Percentiles rank a stretch among this genome's conserved stretches.
Conservation (phyloP, 2,329 filamentous ascomycete species). For the Nemania diffusa region DNA sequence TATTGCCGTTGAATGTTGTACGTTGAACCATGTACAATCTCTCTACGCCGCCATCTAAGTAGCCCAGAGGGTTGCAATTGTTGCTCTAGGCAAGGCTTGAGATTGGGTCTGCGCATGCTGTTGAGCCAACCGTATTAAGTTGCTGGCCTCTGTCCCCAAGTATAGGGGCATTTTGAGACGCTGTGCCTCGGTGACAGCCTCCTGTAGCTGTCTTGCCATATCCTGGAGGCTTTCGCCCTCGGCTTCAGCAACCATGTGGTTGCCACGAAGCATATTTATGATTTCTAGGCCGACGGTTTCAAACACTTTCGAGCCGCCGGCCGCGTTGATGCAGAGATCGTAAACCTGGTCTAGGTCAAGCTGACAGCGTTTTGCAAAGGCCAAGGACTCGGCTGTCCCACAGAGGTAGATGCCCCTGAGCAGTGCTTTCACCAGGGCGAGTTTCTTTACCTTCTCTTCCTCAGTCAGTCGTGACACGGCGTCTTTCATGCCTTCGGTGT, state of each 20-base stretch:
- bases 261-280: conserved; percentile 50
- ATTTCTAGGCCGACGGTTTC: conserved; percentile 53
- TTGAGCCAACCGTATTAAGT: conserved; percentile 50
- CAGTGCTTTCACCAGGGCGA: conserved; percentile 53
- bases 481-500: conserved; percentile 53
- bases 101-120: conserved; percentile 37
- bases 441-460: conserved; percentile 53
- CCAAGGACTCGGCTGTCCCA: conserved; percentile 56
- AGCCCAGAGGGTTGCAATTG: conserved; percentile 45
- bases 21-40: no score
- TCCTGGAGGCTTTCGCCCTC: conserved; percentile 44
- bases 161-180: conserved; percentile 55
- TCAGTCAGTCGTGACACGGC: conserved; percentile 43
- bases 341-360: conserved; percentile 59
- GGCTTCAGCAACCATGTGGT: conserved; percentile 27
- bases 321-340: conserved; percentile 58
- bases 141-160: conserved; percentile 55
- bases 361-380: conserved; percentile 54
- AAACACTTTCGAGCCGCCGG: conserved; percentile 56
- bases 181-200: conserved; percentile 56
- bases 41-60: conserved; percentile 32
- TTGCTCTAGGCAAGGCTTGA: conserved; percentile 39
- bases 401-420: conserved; percentile 58
- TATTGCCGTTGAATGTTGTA: no score
- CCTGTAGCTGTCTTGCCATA: conserved; percentile 50